Conservation (phyloP, 2,329 filamentous ascomycete genomes). For the Tolypocladium ophioglossoides region DNA sequence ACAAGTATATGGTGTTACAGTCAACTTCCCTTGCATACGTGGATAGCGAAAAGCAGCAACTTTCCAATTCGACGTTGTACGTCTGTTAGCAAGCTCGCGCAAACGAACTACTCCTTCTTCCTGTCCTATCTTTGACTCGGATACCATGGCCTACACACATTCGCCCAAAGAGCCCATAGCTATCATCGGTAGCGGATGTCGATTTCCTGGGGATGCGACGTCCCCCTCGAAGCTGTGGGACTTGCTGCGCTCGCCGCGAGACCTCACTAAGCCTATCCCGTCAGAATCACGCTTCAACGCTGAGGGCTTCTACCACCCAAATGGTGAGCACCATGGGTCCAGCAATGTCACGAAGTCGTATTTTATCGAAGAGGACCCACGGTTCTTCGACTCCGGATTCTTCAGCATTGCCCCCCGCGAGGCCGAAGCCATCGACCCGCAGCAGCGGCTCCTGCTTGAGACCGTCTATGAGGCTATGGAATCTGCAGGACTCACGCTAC, state of each 20-base stretch:
- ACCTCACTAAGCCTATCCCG: not conserved
- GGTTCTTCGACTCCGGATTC: not conserved
- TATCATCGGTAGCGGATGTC: no score
- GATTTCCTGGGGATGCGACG: no score
- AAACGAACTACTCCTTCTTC: no score
- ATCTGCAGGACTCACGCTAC: not conserved
- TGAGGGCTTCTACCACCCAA: not conserved
- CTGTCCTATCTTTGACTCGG: no score
- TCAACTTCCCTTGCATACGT: no score
- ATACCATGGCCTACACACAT: no score
- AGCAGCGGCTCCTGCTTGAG: not conserved
- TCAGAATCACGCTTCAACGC: not conserved
- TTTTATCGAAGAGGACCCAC: not conserved
- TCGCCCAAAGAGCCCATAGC: no score
- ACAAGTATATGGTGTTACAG: no score
- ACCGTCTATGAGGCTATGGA: not conserved
- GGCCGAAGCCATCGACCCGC: not conserved
- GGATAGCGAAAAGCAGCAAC: no score
- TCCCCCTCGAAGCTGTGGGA: not conserved
- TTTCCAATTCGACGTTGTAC: no score
- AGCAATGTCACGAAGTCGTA: not conserved
- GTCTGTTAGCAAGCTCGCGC: no score
- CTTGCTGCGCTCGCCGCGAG: not conserved
- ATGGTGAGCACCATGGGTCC: not conserved
- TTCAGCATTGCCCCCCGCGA: not conserved